phyloP scores from a whole-genome alignment of 2,329 filamentous ascomycete species.

The Polychaeton citri region DNA sequence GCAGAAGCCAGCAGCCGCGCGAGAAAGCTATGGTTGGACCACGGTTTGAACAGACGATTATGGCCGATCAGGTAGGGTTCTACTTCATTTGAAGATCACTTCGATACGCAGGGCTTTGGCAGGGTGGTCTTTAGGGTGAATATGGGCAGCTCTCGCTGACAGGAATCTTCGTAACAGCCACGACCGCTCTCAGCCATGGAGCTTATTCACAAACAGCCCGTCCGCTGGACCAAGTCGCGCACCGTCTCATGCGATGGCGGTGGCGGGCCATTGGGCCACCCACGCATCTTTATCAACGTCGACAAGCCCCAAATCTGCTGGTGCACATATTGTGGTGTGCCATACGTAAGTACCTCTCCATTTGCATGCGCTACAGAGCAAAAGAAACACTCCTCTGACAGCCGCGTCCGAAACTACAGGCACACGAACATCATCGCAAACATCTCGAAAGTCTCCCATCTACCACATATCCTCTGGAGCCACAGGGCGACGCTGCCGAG shows the following conservation, averaged over 20 bases:
- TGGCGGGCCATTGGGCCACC: conserved; percentile 79
- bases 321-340: conserved; percentile 88
- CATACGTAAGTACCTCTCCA: conserved; percentile 56
- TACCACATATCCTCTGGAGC: conserved; percentile 57
- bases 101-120: too few relatives aligned
- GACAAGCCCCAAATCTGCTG: conserved; percentile 88
- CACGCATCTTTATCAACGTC: conserved; percentile 90
- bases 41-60: conserved; percentile 93
- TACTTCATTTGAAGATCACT: background rate
- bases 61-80: conserved; percentile 69
- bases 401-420: too few relatives aligned
- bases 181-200: conserved; percentile 83
- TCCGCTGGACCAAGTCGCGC: conserved; percentile 75
- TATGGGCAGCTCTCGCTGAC: too few relatives aligned
- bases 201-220: conserved; percentile 89
- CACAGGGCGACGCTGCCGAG: conserved; percentile 46
- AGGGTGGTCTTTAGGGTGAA: too few relatives aligned
- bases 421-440: conserved; percentile 75
- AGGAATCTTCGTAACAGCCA: conserved; percentile 47
- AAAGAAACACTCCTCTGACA: conserved; percentile 2
- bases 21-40: conserved; percentile 81
- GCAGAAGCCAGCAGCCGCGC: conserved; percentile 69
- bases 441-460: conserved; percentile 70
- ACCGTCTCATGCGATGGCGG: conserved; percentile 84
- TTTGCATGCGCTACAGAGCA: conserved; percentile 1